Percentiles rank a stretch among this genome's conserved stretches.
phyloP scores from a whole-genome alignment of 345 rosid genomes.

The Microcos paniculata region DNA sequence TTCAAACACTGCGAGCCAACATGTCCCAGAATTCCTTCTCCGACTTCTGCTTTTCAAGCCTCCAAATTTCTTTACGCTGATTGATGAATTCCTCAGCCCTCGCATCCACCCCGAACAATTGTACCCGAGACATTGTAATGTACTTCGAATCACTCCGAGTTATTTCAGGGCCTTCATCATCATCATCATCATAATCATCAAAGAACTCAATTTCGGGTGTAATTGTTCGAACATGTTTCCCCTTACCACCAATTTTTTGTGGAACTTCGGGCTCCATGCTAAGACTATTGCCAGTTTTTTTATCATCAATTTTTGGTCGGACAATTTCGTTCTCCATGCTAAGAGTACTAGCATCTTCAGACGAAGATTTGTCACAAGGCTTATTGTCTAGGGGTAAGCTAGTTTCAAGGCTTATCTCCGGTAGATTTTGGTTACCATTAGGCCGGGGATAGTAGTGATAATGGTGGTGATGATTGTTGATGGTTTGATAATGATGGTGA shows the following conservation, averaged over 20 bases:
- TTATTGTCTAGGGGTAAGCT: not conserved
- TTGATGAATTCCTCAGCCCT: slow-evolving; percentile 26
- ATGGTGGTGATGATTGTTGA: too few species aligned
- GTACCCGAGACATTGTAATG: not conserved
- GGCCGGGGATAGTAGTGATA: not conserved
- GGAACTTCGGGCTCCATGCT: too few species aligned
- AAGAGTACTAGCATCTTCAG: not conserved
- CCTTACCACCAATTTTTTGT: too few species aligned
- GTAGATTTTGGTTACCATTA: not conserved
- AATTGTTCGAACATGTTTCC: not conserved
- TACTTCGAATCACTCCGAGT: not conserved
- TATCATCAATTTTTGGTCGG: not conserved
- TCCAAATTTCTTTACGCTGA: not conserved
- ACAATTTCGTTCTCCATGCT: not conserved
- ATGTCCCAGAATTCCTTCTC: slow-evolving; percentile 11
- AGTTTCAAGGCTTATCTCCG: too few species aligned
- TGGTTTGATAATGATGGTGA: not conserved
- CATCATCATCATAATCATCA: not conserved
- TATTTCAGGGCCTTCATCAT: not conserved
- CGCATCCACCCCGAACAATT: slow-evolving; percentile 24
- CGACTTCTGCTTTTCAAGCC: slow-evolving; percentile 21
- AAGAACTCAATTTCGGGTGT: not conserved
- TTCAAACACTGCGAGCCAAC: slow-evolving; percentile 16
- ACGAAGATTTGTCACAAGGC: not conserved
- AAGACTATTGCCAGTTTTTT: too few species aligned